phyloP scores from a whole-genome alignment of 2,329 filamentous ascomycete genomes.

The Alternaria sp. region DNA sequence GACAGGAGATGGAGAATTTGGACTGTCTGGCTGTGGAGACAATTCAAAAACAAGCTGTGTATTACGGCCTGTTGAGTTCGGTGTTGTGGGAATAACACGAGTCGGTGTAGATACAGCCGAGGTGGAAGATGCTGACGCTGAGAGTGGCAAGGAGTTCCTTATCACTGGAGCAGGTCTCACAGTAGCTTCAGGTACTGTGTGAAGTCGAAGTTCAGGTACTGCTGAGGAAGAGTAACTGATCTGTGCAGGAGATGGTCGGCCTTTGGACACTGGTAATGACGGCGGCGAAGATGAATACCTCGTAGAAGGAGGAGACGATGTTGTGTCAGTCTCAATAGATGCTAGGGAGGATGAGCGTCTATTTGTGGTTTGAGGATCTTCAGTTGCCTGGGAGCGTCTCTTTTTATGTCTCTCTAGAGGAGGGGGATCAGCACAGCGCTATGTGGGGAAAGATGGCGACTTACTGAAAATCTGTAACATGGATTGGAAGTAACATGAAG shows the following conservation, averaged over 20 bases:
- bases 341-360: slow-evolving; percentile 14
- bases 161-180: neutral
- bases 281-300: slow-evolving; percentile 4
- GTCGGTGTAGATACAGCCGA: slow-evolving; percentile 1
- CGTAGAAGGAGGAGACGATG: neutral
- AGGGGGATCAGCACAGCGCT: slow-evolving; percentile 8
- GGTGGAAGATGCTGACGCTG: slow-evolving; percentile 1
- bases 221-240: slow-evolving; percentile 9
- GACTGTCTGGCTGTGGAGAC: neutral
- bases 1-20: neutral
- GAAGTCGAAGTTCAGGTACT: neutral
- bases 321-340: slow-evolving; percentile 16
- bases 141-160: slow-evolving; percentile 2
- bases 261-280: slow-evolving; percentile 7
- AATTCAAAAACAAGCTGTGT: neutral
- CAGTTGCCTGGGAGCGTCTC: slow-evolving; percentile 17
- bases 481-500: slow-evolving; percentile 18
- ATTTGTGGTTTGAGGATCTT: slow-evolving; percentile 14
- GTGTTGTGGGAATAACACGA: neutral
- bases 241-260: slow-evolving; percentile 6
- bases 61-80: neutral
- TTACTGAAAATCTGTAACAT: slow-evolving; percentile 36
- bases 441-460: neutral
- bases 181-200: neutral
- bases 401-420: slow-evolving; percentile 31